A percentile compares a stretch with the other conserved stretches of the same genome.
These are phyloP conservation scores for Diaporthe citriasiana DNA, from an alignment of 2,329 filamentous ascomycete genomes.

Conservation along the genomic window DNA sequence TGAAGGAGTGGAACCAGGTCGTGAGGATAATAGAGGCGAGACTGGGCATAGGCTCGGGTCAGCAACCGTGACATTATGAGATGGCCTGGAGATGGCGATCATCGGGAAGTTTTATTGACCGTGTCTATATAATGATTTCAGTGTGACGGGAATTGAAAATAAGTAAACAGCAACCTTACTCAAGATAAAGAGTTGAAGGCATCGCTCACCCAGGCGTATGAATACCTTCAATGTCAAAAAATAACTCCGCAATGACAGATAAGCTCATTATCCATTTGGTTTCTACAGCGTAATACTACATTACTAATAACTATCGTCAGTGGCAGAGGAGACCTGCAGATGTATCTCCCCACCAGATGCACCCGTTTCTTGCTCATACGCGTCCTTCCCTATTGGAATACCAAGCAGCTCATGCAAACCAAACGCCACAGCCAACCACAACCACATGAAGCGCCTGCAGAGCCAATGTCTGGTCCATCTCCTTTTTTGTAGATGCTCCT, in stretches of 20 bases:
- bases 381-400: slow-evolving; percentile 15
- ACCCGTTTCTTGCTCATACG: slow-evolving; percentile 9
- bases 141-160: not conserved
- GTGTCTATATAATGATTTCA: not conserved
- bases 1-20: slow-evolving; percentile 85
- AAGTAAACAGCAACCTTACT: not conserved
- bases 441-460: not conserved
- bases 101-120: not conserved
- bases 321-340: slow-evolving; percentile 12
- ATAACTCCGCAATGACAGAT: not conserved
- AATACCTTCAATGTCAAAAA: too few species aligned
- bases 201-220: not conserved
- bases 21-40: slow-evolving; percentile 73
- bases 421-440: slow-evolving; percentile 28
- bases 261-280: not conserved
- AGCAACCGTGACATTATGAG: not conserved
- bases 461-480: not conserved
- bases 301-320: slow-evolving; percentile 15
- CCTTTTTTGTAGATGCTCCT: not conserved
- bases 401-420: slow-evolving; percentile 25
- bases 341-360: slow-evolving; percentile 19
- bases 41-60: slow-evolving; percentile 53
- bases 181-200: not conserved
- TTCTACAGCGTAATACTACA: slow-evolving; percentile 33
- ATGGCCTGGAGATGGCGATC: not conserved